Base-by-base conservation (phyloP, 345 rosid species). In the Gossypium sturtianum region DNA sequence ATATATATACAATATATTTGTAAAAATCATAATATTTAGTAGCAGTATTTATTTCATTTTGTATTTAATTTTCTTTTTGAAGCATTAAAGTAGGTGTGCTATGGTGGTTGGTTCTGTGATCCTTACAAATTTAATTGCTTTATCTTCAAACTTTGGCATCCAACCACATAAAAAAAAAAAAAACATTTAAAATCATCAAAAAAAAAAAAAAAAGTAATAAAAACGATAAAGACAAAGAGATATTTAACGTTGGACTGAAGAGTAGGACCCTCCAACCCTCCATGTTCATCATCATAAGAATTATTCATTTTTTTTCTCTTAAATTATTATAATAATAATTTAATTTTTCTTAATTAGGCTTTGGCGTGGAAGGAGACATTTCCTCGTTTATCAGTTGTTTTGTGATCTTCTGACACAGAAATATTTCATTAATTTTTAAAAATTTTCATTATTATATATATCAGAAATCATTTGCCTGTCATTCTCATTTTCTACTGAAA, bases 351-450 rank as follows among this genome's bases (percentile, higher is more conserved):
- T 74, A 67, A 74, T 75, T 72, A 73, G 79, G 78, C 74, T 74
- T 79, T 83, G 78, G 76, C n/a, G 82, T 25, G 80, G 91, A 90
- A 87, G 92, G 74, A 85, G 92, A 93, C 90, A 86, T 87, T 93
- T 52, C 41, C 64, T 25, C 64, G 64, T 25, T 13, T 60, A 12
- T 5, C 41, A 25, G n/a, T 60, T 25, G 41, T 12, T 34, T 87
- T 84, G 88, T 81, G 43, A 83, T 88, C 84, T 80, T 83, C 87
- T 87, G 90, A 84, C 88, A 78, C 61, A 67, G 70, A 71, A 34
- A 38, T 16, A n/a, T 27, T 72, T 60, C 47, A 43, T 34, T 34
- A 34, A 4, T 29, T 48, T 22, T 16, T 19, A 68, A 68, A 49
- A 16, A 27, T 59, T 58, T 3, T 29, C 38, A 4, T 4, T 34